Conservation (phyloP, 148 eudicot species). For the Rhododendron simsii region DNA sequence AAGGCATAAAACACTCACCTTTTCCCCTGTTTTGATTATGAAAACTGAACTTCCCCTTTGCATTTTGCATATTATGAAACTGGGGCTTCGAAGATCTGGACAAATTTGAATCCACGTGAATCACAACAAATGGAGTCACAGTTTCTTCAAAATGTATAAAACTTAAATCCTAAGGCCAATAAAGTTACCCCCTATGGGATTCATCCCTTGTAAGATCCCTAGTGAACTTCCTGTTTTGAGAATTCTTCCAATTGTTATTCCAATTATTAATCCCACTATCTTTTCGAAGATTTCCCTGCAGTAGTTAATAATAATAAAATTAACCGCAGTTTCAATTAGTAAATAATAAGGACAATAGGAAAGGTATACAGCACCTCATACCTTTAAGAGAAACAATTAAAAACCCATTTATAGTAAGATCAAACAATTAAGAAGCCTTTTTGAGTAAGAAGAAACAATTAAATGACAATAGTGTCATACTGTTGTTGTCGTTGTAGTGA, state of each 20-base stretch:
- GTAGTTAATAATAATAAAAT: slow-evolving; percentile 5
- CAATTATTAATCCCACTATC: slow-evolving; percentile 24
- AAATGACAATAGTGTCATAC: not conserved
- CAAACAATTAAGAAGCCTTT: not conserved
- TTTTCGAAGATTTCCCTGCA: slow-evolving; percentile 46
- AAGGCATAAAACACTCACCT: slow-evolving; percentile 28
- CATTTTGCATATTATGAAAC: slow-evolving; percentile 28
- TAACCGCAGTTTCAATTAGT: not conserved
- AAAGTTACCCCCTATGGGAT: slow-evolving; percentile 42
- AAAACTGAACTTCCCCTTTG: slow-evolving; percentile 31
- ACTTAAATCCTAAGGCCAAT: not conserved
- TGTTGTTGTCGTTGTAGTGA: not conserved
- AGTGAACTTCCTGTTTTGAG: slow-evolving; percentile 38
- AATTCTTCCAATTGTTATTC: slow-evolving; percentile 22
- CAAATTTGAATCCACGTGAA: not conserved
- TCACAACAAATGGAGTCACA: not conserved
- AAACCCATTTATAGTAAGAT: not conserved
- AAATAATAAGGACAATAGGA: not conserved
- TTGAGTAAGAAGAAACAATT: not conserved
- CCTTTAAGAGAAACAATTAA: not conserved
- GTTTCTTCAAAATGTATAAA: not conserved
- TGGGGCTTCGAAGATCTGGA: slow-evolving; percentile 38
- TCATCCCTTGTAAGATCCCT: slow-evolving; percentile 33
- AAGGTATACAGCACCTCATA: not conserved
- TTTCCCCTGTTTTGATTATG: slow-evolving; percentile 30